These are phyloP conservation scores for Mortierella sp. DNA, from an alignment of 371 early-diverging fungal species.

Conservation along the genomic window DNA sequence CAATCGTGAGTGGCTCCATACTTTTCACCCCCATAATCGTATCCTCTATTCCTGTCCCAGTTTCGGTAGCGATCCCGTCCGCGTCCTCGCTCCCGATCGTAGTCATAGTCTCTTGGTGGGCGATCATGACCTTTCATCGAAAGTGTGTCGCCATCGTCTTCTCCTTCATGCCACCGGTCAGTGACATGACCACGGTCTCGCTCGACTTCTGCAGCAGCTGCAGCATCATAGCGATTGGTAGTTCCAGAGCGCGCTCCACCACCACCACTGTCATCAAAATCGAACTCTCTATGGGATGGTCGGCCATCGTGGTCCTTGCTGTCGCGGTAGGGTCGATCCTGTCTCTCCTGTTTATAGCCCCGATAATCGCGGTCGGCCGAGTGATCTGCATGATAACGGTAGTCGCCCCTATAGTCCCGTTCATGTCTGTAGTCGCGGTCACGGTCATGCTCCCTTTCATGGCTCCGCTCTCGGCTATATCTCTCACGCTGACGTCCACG, in stretches of 20 bases:
- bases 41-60: conserved; percentile 28
- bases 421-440: conserved; percentile 41
- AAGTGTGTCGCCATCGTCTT: conserved; percentile 31
- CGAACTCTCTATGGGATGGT: conserved; percentile 25
- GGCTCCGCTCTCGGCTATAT: conserved; percentile 47
- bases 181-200: conserved; percentile 26
- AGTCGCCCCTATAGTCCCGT: conserved; percentile 40
- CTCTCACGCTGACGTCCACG: conserved; percentile 47
- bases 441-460: conserved; percentile 41
- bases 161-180: conserved; percentile 38
- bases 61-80: conserved; percentile 24
- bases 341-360: conserved; percentile 40
- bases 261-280: conserved; percentile 28
- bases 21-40: conserved; percentile 22
- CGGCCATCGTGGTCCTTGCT: conserved; percentile 27
- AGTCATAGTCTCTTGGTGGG: conserved; percentile 24
- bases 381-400: conserved; percentile 38
- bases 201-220: conserved; percentile 14
- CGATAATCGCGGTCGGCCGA: conserved; percentile 44
- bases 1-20: conserved; percentile 10
- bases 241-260: neutral
- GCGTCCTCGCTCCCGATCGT: conserved; percentile 31
- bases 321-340: conserved; percentile 46
- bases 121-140: conserved; percentile 30
- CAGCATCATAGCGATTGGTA: conserved; percentile 18